phyloP scores from a whole-genome alignment of 345 rosid genomes.

The Corchorus capsularis region DNA sequence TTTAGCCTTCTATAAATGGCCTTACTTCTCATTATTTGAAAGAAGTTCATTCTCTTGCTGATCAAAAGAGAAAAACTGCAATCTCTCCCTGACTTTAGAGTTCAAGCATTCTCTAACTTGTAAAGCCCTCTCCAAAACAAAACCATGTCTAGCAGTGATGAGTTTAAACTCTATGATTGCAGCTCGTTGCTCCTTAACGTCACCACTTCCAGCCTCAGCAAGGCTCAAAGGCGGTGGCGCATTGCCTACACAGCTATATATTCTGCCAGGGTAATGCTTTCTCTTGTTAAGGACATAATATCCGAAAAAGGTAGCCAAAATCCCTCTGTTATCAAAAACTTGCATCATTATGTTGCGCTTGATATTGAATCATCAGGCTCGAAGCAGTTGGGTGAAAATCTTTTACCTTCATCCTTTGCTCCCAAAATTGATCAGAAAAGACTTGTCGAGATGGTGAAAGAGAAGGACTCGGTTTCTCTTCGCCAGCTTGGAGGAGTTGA shows the following conservation, averaged over 20 bases:
- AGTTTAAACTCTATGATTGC: slow-evolving; percentile 31
- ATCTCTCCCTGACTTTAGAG: not conserved
- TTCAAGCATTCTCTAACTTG: not conserved
- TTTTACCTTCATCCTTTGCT: slow-evolving; percentile 27
- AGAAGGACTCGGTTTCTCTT: slow-evolving; percentile 39
- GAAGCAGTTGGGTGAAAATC: slow-evolving; percentile 20
- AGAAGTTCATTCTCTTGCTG: not conserved
- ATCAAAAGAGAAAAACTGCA: no score
- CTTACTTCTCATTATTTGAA: not conserved
- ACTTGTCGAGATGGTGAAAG: slow-evolving; percentile 46
- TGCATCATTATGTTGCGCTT: slow-evolving; percentile 32
- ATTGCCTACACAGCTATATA: slow-evolving; percentile 55
- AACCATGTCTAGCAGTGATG: slow-evolving; percentile 35
- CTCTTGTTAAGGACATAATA: slow-evolving; percentile 44
- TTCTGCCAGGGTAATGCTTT: slow-evolving; percentile 55
- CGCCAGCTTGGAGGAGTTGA: slow-evolving; percentile 49
- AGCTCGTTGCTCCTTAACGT: slow-evolving; percentile 33
- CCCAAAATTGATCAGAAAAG: slow-evolving; percentile 33
- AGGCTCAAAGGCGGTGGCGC: slow-evolving; percentile 69
- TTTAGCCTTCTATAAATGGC: not conserved
- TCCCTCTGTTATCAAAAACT: slow-evolving; percentile 24
- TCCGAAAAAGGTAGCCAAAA: slow-evolving; percentile 16
- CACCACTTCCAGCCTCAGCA: slow-evolving; percentile 41
- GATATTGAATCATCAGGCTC: slow-evolving; percentile 33
- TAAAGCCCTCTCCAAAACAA: not conserved